phyloP scores from a whole-genome alignment of 495 filamentous ascomycete species.

The Podospora tetraspora region DNA sequence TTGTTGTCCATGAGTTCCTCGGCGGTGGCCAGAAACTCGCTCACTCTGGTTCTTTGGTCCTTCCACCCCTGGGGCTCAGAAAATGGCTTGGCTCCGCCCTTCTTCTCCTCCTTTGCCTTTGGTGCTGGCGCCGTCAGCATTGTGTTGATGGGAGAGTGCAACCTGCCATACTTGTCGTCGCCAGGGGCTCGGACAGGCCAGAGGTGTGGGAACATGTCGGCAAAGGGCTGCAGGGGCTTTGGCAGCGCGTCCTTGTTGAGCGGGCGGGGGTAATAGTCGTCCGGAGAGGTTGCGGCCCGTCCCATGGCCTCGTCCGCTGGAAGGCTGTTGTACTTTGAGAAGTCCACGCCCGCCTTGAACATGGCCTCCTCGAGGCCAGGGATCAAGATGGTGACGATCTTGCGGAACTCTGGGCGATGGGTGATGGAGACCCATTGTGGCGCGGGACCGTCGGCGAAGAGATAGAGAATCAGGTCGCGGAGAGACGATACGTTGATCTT shows the following conservation, averaged over 20 bases:
- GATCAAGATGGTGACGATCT: slow-evolving; percentile 89
- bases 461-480: slow-evolving; percentile 78
- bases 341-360: slow-evolving; percentile 66
- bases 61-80: slow-evolving; percentile 56
- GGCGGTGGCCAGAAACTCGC: slow-evolving; percentile 61
- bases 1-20: slow-evolving; percentile 77
- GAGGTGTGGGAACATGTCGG: slow-evolving; percentile 76
- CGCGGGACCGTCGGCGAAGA: slow-evolving; percentile 74
- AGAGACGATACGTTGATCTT: slow-evolving; percentile 74
- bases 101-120: slow-evolving; percentile 54
- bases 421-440: slow-evolving; percentile 85
- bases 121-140: slow-evolving; percentile 66
- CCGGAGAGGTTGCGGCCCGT: slow-evolving; percentile 40
- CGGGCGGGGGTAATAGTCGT: slow-evolving; percentile 68
- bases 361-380: slow-evolving; percentile 85
- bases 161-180: slow-evolving; percentile 68
- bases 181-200: slow-evolving; percentile 87
- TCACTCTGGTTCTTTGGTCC: slow-evolving; percentile 70
- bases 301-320: slow-evolving; percentile 29
- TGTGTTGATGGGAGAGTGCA: slow-evolving; percentile 77
- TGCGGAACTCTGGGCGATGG: slow-evolving; percentile 68
- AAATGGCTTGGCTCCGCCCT: slow-evolving; percentile 49
- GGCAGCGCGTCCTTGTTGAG: slow-evolving; percentile 59
- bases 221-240: slow-evolving; percentile 58
- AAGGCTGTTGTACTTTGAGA: slow-evolving; percentile 39